phyloP scores from a whole-genome alignment of 805 yeast species.

The Alloascoidea hylecoeti region DNA sequence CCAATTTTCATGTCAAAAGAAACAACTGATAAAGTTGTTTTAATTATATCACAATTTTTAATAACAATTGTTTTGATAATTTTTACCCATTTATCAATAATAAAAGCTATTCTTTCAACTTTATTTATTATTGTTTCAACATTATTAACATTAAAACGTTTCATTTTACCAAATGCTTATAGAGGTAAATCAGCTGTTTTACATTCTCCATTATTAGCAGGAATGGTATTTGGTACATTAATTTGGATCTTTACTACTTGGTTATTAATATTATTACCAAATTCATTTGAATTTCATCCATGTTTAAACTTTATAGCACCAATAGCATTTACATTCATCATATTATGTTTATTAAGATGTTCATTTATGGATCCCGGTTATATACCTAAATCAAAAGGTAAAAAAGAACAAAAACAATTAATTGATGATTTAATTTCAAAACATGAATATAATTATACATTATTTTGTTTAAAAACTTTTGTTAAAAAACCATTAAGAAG shows the following conservation, averaged over 20 bases:
- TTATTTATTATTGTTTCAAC: conserved; percentile 1
- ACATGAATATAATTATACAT: conserved; percentile 60
- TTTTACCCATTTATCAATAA: conserved; percentile 14
- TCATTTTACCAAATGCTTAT: conserved; percentile 18
- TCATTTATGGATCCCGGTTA: conserved; percentile 75
- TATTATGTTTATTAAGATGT: conserved; percentile 36
- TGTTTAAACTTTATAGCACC: conserved; percentile 28
- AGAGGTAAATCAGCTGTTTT: conserved; percentile 30
- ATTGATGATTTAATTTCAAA: conserved; percentile 41
- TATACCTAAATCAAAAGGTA: conserved; percentile 45
- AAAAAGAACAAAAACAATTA: conserved; percentile 23
- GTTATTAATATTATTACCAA: conserved; percentile 38
- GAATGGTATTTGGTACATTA: conserved; percentile 62
- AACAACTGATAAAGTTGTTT: conserved; percentile 38
- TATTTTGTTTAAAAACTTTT: conserved; percentile 67
- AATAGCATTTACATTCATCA: conserved; percentile 13
- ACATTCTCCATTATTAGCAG: conserved; percentile 67
- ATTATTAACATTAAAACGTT: conserved; percentile 7
- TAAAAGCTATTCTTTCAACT: conserved; percentile 3
- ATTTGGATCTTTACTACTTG: conserved; percentile 49
- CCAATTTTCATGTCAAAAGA: conserved; percentile 19
- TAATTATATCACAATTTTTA: conserved; percentile 40
- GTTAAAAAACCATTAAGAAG: conserved; percentile 73
- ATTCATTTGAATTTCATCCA: conserved; percentile 23
- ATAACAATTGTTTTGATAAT: conserved; percentile 29